Base-by-base conservation (phyloP, 2,329 filamentous ascomycete genomes). In the Beauveria asiatica region DNA sequence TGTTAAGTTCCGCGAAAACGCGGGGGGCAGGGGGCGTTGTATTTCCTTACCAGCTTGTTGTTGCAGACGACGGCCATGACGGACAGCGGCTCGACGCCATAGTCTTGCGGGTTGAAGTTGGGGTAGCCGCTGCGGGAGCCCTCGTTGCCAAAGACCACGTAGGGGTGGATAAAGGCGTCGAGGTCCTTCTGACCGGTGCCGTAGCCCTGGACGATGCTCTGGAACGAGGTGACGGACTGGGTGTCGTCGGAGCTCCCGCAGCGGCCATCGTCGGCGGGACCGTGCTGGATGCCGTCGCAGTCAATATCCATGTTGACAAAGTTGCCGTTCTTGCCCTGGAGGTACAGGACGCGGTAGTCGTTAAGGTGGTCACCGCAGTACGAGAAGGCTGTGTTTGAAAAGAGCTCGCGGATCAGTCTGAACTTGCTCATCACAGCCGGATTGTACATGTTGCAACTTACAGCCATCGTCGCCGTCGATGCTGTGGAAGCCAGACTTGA, bases 281-380 rank as follows among this genome's bases (percentile, higher is more conserved):
- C 72, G 23, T 70, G 68, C 59, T 80, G 74, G 8, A 72, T 66
- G 23, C 82, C 82, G 64, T 85, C 82, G 65, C 82, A 85, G 70
- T 83, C 81, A 58, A 84, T 74, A 64, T 84, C 82, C 78, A 84
- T 82, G 68, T 84, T 78, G 56, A 73, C 76, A 44, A 83, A 71
- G 42, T 74, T 65, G 23, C 72, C 72, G 5, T 69, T 65, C 3
- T 68, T 70, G 49, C 76, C 76, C 61, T 78, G 76, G 16, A 84
- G 67, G 69, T 79, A 84, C 61, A 84, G 70, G 48, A 79, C 72
- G 41, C 74, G 72, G 65, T 70, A 71, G 41, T 74, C 68, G 19
- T 66, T 52, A 16, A 75, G 41, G 58, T 76, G 74, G 62, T 81
- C 78, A 46, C 75, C 77, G 63, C 80, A 82, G 69, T 82, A 82